Percentiles rank a stretch among this genome's conserved stretches.
These are phyloP conservation scores for Coemansia nantahalensis DNA, from an alignment of 192 early-diverging fungal genomes.

Conservation along the genomic window DNA sequence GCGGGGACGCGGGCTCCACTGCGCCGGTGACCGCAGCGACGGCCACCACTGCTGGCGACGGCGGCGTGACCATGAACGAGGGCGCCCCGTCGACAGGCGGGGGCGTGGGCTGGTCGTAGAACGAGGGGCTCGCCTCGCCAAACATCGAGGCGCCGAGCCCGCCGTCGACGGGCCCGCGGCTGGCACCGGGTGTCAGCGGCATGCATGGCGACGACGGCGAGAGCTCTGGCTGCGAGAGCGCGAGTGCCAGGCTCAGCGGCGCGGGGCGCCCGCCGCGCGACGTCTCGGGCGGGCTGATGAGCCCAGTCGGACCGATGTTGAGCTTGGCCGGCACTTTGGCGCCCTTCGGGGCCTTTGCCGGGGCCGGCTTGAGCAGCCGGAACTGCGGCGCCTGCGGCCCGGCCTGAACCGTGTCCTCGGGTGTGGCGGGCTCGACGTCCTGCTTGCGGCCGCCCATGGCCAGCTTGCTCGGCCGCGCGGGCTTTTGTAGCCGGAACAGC, in stretches of 20 bases:
- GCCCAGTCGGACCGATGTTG: conserved; percentile 28
- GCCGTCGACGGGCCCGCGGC: neutral
- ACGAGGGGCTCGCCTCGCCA: conserved; percentile 46
- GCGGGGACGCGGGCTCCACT: neutral
- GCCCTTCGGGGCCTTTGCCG: conserved; percentile 11
- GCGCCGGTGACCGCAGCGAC: neutral
- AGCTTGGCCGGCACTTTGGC: conserved; percentile 22
- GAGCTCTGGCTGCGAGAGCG: conserved; percentile 11
- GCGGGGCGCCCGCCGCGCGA: conserved; percentile 20
- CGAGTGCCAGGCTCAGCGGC: conserved; percentile 19
- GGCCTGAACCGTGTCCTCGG: neutral
- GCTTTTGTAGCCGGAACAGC: conserved; percentile 4
- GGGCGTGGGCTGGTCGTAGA: conserved; percentile 29
- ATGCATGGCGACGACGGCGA: conserved; percentile 33
- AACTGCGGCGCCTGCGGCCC: conserved; percentile 10
- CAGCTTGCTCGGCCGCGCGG: neutral
- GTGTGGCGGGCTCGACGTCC: neutral
- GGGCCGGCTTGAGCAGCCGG: conserved; percentile 35
- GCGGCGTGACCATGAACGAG: conserved; percentile 41
- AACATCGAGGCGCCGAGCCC: conserved; percentile 9
- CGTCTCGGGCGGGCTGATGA: conserved; percentile 36
- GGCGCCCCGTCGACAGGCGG: conserved; percentile 29
- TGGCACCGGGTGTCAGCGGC: conserved; percentile 24
- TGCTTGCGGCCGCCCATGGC: neutral
- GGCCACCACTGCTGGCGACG: conserved; percentile 21